A percentile compares a stretch with the other conserved stretches of the same genome.
Conservation (phyloP, 2,329 filamentous ascomycete species). For the Zasmidium angulare region DNA sequence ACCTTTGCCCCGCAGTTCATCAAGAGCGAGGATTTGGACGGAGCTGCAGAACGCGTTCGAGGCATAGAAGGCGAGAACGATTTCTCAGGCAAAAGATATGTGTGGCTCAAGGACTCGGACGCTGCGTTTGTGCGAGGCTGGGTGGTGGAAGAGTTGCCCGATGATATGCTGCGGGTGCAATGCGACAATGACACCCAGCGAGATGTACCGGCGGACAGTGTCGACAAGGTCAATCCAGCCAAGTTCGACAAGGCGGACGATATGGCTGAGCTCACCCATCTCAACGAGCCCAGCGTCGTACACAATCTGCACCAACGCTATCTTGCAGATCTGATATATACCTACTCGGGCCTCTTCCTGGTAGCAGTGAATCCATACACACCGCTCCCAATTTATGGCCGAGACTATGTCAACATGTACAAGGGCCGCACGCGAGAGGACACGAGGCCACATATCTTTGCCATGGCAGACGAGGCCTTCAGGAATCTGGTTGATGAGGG, state of each 20-base stretch:
- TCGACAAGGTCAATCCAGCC: slow-evolving; percentile 98
- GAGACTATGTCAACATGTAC: slow-evolving; percentile 98
- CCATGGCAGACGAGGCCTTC: slow-evolving; percentile 96
- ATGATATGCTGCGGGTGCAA: slow-evolving; percentile 74
- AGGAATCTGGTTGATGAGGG: slow-evolving; percentile 93
- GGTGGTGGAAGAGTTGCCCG: slow-evolving; percentile 77
- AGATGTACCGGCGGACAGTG: slow-evolving; percentile 78
- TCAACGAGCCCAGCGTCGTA: slow-evolving; percentile 96
- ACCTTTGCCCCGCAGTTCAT: slow-evolving; percentile 98
- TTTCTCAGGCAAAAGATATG: slow-evolving; percentile 97
- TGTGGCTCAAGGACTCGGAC: slow-evolving; percentile 89
- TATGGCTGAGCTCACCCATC: slow-evolving; percentile 96
- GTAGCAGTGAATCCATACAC: slow-evolving; percentile 98
- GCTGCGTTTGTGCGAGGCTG: slow-evolving; percentile 89
- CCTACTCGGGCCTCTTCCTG: slow-evolving; percentile 94
- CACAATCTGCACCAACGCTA: slow-evolving; percentile 96
- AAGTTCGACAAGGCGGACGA: slow-evolving; percentile 99
- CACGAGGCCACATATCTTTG: slow-evolving; percentile 94
- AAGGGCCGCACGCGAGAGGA: slow-evolving; percentile 88
- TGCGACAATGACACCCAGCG: slow-evolving; percentile 92
- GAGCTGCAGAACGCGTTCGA: slow-evolving; percentile 54
- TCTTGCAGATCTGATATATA: slow-evolving; percentile 93
- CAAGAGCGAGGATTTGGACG: slow-evolving; percentile 75
- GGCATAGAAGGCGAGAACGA: slow-evolving; percentile 97
- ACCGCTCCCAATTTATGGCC: slow-evolving; percentile 87